Percentiles rank a stretch among this genome's conserved stretches.
Evolutionary conservation across 441 rosid species (phyloP).

Genomic region (Pelargonium australe): DNA sequence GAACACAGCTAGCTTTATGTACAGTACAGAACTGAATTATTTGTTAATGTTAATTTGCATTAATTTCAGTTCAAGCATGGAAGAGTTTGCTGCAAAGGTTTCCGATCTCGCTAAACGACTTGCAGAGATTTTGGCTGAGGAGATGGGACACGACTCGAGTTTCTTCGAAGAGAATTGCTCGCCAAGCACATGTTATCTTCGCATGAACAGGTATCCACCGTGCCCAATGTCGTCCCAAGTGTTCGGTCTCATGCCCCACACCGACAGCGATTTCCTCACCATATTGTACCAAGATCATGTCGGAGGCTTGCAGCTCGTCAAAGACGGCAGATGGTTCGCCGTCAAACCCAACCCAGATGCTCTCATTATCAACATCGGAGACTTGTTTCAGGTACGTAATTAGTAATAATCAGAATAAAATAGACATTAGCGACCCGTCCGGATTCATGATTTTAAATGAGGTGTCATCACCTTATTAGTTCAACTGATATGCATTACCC

Average conservation of each 20-base stretch:
- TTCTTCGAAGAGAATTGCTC: conserved; percentile 36
- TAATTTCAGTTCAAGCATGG: conserved; percentile 34
- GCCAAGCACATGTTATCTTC: conserved; percentile 34
- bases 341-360: conserved; percentile 46
- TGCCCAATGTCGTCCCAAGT: conserved; percentile 32
- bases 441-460: too few species aligned
- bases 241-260: conserved; percentile 51
- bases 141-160: conserved; percentile 20
- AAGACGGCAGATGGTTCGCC: conserved; percentile 44
- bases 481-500: too few species aligned
- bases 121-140: conserved; percentile 25
- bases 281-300: conserved; percentile 44
- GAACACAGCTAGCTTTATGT: too few species aligned
- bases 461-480: too few species aligned
- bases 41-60: neutral
- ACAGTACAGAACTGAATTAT: too few species aligned
- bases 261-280: conserved; percentile 50
- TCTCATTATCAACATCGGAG: conserved; percentile 50
- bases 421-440: too few species aligned
- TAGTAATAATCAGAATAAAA: too few species aligned
- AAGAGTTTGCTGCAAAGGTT: conserved; percentile 25
- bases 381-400: conserved; percentile 46
- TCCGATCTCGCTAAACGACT: conserved; percentile 22
- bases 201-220: conserved; percentile 55
- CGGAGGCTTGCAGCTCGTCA: conserved; percentile 46